A percentile compares a stretch with the other conserved stretches of the same genome.
Conservation (phyloP, 2,329 filamentous ascomycete species). For the Teratosphaeria pseudoeucalypti region DNA sequence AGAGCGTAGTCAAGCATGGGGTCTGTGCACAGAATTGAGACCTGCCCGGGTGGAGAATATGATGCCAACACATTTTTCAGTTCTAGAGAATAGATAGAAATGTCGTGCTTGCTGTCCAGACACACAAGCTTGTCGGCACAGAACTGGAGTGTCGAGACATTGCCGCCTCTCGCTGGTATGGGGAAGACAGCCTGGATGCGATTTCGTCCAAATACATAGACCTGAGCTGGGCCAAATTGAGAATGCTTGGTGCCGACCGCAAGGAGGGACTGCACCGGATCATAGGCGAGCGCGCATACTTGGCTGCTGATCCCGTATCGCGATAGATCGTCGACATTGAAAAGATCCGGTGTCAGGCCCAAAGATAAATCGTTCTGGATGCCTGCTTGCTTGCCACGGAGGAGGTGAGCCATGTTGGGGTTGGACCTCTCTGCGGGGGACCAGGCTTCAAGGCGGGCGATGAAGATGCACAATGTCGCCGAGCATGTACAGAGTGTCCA, state of each 20-base stretch:
- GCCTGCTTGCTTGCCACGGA: constrained; percentile 86
- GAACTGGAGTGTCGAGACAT: constrained; percentile 71
- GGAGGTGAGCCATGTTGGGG: constrained; percentile 64
- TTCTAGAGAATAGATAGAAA: constrained; percentile 73
- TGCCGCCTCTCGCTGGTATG: constrained; percentile 56
- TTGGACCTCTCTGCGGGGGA: background rate
- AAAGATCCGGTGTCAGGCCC: constrained; percentile 65
- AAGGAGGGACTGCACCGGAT: constrained; percentile 85
- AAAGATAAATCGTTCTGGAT: constrained; percentile 84
- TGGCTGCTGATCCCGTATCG: constrained; percentile 64
- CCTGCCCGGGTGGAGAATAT: constrained; percentile 66
- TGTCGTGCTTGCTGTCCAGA: constrained; percentile 75
- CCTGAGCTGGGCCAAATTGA: constrained; percentile 72
- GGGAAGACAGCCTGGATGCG: constrained; percentile 67
- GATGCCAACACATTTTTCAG: constrained; percentile 55
- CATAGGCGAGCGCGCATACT: constrained; percentile 73
- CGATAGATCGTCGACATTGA: constrained; percentile 69
- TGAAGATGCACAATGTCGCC: background rate
- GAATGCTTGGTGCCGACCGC: constrained; percentile 85
- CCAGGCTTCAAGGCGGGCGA: background rate
- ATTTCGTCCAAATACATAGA: constrained; percentile 78
- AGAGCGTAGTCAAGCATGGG: constrained; percentile 91
- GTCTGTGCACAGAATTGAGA: constrained; percentile 67
- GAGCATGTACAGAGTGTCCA: background rate
- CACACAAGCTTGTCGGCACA: constrained; percentile 76